Evolutionary conservation across 2,329 filamentous ascomycete genomes (phyloP).

Genomic region (Talaromyces rugulosus): DNA sequence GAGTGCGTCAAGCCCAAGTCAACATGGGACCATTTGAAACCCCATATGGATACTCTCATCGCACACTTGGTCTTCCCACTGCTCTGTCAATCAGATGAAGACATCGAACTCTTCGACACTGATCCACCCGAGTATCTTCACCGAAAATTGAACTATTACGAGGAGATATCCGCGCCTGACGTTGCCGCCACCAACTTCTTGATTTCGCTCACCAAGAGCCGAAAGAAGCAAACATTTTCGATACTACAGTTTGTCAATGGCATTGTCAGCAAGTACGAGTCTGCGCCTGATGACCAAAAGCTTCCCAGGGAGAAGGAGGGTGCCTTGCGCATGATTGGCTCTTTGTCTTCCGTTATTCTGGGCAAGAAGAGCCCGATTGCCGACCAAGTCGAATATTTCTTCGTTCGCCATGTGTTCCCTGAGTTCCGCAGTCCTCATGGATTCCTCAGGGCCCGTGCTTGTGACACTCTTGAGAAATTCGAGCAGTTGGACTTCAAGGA

Average conservation of each 20-base stretch:
- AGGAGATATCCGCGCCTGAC: conserved; percentile 92
- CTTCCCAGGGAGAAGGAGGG: conserved; percentile 95
- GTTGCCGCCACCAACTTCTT: conserved; percentile 96
- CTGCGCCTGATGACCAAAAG: conserved; percentile 80
- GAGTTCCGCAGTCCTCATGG: conserved; percentile 92
- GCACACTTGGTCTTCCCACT: conserved; percentile 95
- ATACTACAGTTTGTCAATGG: conserved; percentile 93
- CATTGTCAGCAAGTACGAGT: conserved; percentile 89
- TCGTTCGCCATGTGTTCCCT: conserved; percentile 96
- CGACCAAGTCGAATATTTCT: conserved; percentile 96
- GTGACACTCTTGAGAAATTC: conserved; percentile 97
- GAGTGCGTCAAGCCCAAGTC: conserved; percentile 96
- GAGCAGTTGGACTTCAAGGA: conserved; percentile 97
- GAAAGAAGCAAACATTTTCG: conserved; percentile 92
- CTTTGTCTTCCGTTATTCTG: conserved; percentile 85
- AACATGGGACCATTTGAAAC: conserved; percentile 92
- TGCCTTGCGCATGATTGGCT: conserved; percentile 94
- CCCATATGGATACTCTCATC: conserved; percentile 87
- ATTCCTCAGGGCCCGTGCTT: conserved; percentile 88
- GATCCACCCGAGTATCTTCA: conserved; percentile 97
- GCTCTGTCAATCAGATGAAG: conserved; percentile 84
- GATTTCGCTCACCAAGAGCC: conserved; percentile 86
- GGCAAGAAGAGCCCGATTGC: conserved; percentile 98
- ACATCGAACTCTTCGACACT: conserved; percentile 87
- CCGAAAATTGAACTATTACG: conserved; percentile 95